A percentile compares a stretch with the other conserved stretches of the same genome.
Evolutionary conservation across 768 basidiomycete species (phyloP).

Genomic region (Tremella mesenterica): DNA sequence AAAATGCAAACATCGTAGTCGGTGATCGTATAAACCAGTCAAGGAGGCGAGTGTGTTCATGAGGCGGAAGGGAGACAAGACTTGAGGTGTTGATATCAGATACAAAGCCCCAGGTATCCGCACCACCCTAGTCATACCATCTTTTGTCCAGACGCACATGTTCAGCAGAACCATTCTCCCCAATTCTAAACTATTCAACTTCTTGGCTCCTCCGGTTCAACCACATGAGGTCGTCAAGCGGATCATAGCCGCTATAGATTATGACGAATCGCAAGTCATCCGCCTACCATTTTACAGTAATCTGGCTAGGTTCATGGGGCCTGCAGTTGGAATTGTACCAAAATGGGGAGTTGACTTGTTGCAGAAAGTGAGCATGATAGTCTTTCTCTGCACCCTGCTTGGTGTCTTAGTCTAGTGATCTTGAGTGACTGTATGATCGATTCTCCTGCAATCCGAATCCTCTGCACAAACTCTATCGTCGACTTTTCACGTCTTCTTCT

Average conservation of each 20-base stretch:
- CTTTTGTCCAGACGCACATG: conserved; percentile 67
- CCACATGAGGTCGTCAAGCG: conserved; percentile 69
- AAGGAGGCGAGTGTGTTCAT: too few species aligned
- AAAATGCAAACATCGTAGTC: conserved; percentile 8
- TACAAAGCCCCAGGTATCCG: conserved; percentile 67
- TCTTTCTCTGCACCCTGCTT: too few species aligned
- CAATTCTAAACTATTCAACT: conserved; percentile 52
- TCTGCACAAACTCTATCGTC: too few species aligned
- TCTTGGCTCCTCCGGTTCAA: conserved; percentile 66
- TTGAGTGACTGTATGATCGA: not conserved
- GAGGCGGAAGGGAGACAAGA: too few species aligned
- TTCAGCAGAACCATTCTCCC: conserved; percentile 57
- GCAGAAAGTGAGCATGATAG: conserved; percentile 65
- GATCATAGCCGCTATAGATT: conserved; percentile 72
- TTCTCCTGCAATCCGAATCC: too few species aligned
- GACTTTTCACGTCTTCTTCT: too few species aligned
- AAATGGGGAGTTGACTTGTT: conserved; percentile 52
- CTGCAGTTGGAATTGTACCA: conserved; percentile 28
- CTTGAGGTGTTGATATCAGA: too few species aligned
- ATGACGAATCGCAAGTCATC: conserved; percentile 64
- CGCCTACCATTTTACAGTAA: conserved; percentile 52
- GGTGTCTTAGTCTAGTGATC: not conserved
- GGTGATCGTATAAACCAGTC: too few species aligned
- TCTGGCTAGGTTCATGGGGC: conserved; percentile 16
- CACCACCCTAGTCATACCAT: conserved; percentile 78